Conservation (phyloP, 192 early-diverging fungal species). For the Entophlyctis helioformis region DNA sequence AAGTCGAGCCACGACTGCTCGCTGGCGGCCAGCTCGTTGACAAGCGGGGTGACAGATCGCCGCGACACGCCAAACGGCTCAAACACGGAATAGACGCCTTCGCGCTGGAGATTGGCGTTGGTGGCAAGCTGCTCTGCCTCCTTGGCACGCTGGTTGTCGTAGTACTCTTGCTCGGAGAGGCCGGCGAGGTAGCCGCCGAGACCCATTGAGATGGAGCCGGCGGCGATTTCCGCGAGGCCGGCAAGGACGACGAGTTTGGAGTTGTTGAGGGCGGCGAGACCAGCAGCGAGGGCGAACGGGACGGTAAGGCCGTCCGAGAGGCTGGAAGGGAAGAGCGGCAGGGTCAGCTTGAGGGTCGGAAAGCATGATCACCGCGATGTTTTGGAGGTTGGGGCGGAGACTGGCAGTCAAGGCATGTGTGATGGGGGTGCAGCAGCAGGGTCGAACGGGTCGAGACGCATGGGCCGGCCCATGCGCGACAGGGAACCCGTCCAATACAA, state of each 20-base stretch:
- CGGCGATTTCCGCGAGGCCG: constrained; percentile 45
- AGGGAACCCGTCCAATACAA: too few species aligned
- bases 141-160: constrained; percentile 36
- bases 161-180: constrained; percentile 48
- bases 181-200: constrained; percentile 54
- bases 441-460: too few species aligned
- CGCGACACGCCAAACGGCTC: constrained; percentile 48
- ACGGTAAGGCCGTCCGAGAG: constrained; percentile 42
- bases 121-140: too few species aligned
- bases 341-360: too few species aligned
- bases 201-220: constrained; percentile 51
- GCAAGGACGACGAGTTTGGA: constrained; percentile 42
- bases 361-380: too few species aligned
- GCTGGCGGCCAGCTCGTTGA: constrained; percentile 32
- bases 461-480: too few species aligned
- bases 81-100: constrained; percentile 51
- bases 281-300: constrained; percentile 56
- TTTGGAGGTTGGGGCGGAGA: too few species aligned
- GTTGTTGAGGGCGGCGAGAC: constrained; percentile 37
- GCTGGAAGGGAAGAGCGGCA: too few species aligned
- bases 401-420: too few species aligned
- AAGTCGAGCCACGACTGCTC: constrained; percentile 52
- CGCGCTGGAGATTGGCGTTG: too few species aligned
- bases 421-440: too few species aligned
- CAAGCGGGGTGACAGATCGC: constrained; percentile 29